Conservation (phyloP, 2,329 filamentous ascomycete species). For the Furcasterigmium sp. region DNA sequence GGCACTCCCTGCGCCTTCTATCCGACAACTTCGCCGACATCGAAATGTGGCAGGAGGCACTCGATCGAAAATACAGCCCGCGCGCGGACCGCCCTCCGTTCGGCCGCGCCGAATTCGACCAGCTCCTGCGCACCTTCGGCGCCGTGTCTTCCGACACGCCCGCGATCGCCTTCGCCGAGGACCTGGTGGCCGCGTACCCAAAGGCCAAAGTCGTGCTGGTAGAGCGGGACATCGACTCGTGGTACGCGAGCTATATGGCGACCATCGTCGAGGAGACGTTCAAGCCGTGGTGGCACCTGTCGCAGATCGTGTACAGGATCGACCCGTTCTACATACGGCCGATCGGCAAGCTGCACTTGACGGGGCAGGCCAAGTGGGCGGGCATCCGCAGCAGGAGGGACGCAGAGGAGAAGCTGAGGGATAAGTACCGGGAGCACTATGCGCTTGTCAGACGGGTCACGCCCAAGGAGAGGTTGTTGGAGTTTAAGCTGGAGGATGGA, state of each 20-base stretch:
- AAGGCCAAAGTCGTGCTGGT: slow-evolving; percentile 33
- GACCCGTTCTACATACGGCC: not conserved
- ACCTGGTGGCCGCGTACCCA: slow-evolving; percentile 34
- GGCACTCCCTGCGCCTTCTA: slow-evolving; percentile 12
- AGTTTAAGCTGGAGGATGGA: slow-evolving; percentile 11
- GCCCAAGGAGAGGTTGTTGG: slow-evolving; percentile 8
- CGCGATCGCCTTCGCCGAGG: slow-evolving; percentile 25
- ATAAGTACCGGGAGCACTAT: slow-evolving; percentile 6
- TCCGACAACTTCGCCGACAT: slow-evolving; percentile 15
- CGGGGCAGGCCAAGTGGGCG: slow-evolving; percentile 1
- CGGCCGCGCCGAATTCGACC: slow-evolving; percentile 12
- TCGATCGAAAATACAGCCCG: slow-evolving; percentile 12
- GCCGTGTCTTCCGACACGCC: slow-evolving; percentile 31
- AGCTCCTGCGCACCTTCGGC: slow-evolving; percentile 13
- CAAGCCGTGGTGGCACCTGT: slow-evolving; percentile 2
- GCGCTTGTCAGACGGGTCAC: slow-evolving; percentile 4
- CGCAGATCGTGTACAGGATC: not conserved
- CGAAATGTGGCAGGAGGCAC: slow-evolving; percentile 15
- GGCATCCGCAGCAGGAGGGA: slow-evolving; percentile 1
- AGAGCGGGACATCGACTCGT: slow-evolving; percentile 21
- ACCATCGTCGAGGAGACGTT: not conserved
- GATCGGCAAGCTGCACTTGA: not conserved
- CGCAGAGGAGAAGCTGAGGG: slow-evolving; percentile 2
- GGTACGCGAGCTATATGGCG: slow-evolving; percentile 12
- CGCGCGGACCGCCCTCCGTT: slow-evolving; percentile 9